Percentiles rank a stretch among this genome's conserved stretches.
Evolutionary conservation across 495 filamentous ascomycete species (phyloP).

Genomic region (Lasiosphaeris hirsuta): DNA sequence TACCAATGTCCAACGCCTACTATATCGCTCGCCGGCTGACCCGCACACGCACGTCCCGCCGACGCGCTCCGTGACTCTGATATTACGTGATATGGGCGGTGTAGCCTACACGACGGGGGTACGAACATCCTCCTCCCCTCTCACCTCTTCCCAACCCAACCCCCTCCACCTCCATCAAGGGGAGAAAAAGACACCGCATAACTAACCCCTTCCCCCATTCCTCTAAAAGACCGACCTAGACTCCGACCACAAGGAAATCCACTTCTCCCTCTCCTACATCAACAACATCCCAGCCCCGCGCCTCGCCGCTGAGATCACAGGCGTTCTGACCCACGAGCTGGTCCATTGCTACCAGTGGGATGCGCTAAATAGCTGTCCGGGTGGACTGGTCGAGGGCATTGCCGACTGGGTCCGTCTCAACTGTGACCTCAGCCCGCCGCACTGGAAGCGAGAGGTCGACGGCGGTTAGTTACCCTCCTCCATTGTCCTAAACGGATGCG

Average conservation of each 20-base stretch:
- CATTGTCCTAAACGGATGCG: neutral
- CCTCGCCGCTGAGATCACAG: slow-evolving; percentile 64
- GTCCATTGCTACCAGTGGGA: slow-evolving; percentile 95
- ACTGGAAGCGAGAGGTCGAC: slow-evolving; percentile 64
- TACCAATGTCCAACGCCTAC: slow-evolving; percentile 57
- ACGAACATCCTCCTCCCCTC: neutral
- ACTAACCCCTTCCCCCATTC: neutral
- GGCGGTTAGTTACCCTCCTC: slow-evolving; percentile 16
- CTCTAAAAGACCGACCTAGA: slow-evolving; percentile 61
- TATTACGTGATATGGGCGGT: slow-evolving; percentile 73
- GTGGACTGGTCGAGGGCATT: slow-evolving; percentile 85
- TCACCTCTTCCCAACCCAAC: neutral
- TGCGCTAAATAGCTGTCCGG: slow-evolving; percentile 59
- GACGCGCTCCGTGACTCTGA: slow-evolving; percentile 78
- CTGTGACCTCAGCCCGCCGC: slow-evolving; percentile 69
- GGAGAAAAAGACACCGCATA: neutral
- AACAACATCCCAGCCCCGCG: slow-evolving; percentile 38
- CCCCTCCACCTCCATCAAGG: neutral
- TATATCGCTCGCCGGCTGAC: slow-evolving; percentile 52
- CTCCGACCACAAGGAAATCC: slow-evolving; percentile 90
- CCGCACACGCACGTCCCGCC: slow-evolving; percentile 40
- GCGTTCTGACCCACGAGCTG: slow-evolving; percentile 87
- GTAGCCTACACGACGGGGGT: slow-evolving; percentile 84
- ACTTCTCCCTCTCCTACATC: slow-evolving; percentile 80
- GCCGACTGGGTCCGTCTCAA: slow-evolving; percentile 89